These are phyloP conservation scores for Cephalotrichum gorgonifer DNA, from an alignment of 2,329 filamentous ascomycete species.

Conservation along the genomic window DNA sequence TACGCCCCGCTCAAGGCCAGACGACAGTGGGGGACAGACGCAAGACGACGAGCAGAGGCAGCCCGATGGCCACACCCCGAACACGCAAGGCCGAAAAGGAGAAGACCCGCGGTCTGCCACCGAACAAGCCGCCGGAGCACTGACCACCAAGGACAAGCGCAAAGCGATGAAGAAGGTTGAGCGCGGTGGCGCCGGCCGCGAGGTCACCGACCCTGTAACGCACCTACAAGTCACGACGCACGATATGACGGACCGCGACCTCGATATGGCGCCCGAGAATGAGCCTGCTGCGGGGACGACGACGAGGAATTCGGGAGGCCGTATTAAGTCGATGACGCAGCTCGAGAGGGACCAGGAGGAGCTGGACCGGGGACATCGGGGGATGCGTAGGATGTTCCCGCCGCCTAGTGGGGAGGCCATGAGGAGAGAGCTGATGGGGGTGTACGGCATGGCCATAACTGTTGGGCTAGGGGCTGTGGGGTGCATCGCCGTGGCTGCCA, in stretches of 20 bases:
- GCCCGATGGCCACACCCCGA: constrained; percentile 8
- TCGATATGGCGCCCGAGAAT: constrained; percentile 20
- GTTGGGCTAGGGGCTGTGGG: not conserved
- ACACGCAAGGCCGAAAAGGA: constrained; percentile 10
- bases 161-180: constrained; percentile 36
- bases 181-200: constrained; percentile 35
- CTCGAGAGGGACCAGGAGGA: not conserved
- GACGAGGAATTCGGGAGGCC: not conserved
- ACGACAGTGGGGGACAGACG: constrained; percentile 14
- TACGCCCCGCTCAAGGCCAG: too few relatives aligned
- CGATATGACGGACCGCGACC: constrained; percentile 55
- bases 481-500: not conserved
- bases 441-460: not conserved
- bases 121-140: constrained; percentile 23
- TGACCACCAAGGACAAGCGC: constrained; percentile 34
- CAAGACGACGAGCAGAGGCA: constrained; percentile 6
- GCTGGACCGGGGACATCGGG: not conserved
- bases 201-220: constrained; percentile 64
- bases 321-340: not conserved
- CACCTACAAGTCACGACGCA: constrained; percentile 59
- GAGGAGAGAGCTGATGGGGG: not conserved
- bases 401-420: not conserved
- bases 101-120: constrained; percentile 19
- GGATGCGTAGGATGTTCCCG: constrained; percentile 3
- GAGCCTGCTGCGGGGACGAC: not conserved